Base-by-base conservation (phyloP, 345 rosid species). In the Orychophragmus violaceus region DNA sequence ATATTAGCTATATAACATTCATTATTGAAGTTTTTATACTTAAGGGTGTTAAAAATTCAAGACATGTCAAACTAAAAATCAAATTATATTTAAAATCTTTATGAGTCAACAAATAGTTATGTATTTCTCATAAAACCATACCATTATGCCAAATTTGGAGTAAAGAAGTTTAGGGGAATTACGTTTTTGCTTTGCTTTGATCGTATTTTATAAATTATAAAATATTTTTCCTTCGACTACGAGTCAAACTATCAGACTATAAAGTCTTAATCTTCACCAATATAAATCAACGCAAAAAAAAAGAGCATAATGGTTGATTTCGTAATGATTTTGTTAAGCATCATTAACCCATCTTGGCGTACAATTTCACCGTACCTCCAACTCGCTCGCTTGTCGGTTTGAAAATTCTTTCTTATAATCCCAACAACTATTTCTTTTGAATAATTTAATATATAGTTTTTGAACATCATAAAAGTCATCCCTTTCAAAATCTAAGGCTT, bases 341-440 rank as follows among this genome's bases (percentile, higher is more conserved):
- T 61, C 74, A 12, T 70, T 62, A 30, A 18, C 74, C 74, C 68
- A 70, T 70, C 74, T 62, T 70, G 56, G 68, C 74, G 74, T 37
- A 63, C 68, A 49, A 48, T 62, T 45, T 45, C 66, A 45, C 54
- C 66, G 54, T 61, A 48, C 65, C 21, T 19, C 49, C 28, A 68
- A 56, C 27, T 68, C 64, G 57, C 36, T 32, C 10, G 35, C 14
- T 23, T 23, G 73, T 59, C 71, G 62, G 54, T 66, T 24, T 55
- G 16, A 29, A 41, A 55, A 29, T 42, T 9, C 7, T 42, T 30
- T 28, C 32, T 54, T 55, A 55, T 28, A 41, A 3, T 66, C 53
- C 52, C 58, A 68, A 57, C 73, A 35, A 59, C 55, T 55, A 55
- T 29, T 66, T 18, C 23, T 42, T 61, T 5, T 22, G 23, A 14